Percentiles rank a stretch among this genome's conserved stretches.
These are phyloP conservation scores for Alloteropsis semialata DNA, from an alignment of 176 grass and related monocot species.

Conservation along the genomic window DNA sequence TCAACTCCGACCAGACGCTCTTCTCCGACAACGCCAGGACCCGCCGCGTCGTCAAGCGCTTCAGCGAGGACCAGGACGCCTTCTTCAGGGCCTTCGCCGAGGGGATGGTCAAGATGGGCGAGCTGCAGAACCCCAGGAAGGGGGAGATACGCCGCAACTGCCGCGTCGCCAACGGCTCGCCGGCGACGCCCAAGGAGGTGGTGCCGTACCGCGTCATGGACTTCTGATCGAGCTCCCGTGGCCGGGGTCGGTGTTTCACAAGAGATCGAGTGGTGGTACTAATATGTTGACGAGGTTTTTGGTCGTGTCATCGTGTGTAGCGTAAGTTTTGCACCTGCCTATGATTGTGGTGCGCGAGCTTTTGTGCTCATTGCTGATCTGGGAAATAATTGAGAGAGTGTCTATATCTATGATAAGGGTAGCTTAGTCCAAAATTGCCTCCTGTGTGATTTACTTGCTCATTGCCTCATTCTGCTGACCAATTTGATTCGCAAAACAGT, in stretches of 20 bases:
- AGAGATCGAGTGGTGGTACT: neutral
- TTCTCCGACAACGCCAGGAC: conserved; percentile 66
- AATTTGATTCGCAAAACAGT: neutral
- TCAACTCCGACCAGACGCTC: conserved; percentile 95
- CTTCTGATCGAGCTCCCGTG: conserved; percentile 24
- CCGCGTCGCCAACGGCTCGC: conserved; percentile 56
- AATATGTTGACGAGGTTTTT: conserved; percentile 20
- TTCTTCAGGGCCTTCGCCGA: conserved; percentile 77
- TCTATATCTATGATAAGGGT: neutral
- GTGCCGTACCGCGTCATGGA: neutral
- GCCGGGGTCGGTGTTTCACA: neutral
- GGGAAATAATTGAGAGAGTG: conserved; percentile 34
- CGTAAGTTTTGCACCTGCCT: conserved; percentile 11
- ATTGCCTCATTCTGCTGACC: neutral
- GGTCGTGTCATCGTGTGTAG: too few relatives aligned
- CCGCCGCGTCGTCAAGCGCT: conserved; percentile 30
- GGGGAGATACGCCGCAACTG: conserved; percentile 84
- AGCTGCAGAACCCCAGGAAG: conserved; percentile 64
- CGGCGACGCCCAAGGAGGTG: neutral
- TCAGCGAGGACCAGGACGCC: conserved; percentile 53
- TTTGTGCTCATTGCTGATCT: conserved; percentile 20
- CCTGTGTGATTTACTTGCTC: neutral
- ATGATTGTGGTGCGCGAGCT: conserved; percentile 16
- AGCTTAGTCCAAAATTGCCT: neutral
- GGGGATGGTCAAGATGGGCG: conserved; percentile 92